Evolutionary conservation across 2,329 filamentous ascomycete genomes (phyloP).

Genomic region (Coniella vitis): DNA sequence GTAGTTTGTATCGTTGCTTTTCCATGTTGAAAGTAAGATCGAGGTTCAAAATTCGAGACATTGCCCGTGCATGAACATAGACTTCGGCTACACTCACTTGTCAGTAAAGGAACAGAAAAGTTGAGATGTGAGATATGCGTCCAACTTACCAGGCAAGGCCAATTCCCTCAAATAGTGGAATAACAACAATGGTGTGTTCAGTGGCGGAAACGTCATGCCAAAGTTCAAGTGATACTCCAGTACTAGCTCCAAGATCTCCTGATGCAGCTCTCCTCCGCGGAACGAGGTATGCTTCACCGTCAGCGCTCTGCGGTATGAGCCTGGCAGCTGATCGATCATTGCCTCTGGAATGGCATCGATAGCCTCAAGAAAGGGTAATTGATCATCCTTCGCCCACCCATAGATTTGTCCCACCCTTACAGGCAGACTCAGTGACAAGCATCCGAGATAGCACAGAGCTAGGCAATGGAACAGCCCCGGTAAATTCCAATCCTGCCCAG

Average conservation of each 20-base stretch:
- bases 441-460: slow-evolving; percentile 72
- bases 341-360: slow-evolving; percentile 41
- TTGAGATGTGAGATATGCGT: neutral
- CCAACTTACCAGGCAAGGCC: slow-evolving; percentile 60
- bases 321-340: slow-evolving; percentile 59
- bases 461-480: slow-evolving; percentile 71
- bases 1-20: slow-evolving; percentile 36
- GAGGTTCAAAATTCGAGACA: slow-evolving; percentile 45
- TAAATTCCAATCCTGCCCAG: slow-evolving; percentile 42
- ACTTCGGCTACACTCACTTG: slow-evolving; percentile 49
- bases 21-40: slow-evolving; percentile 52
- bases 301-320: slow-evolving; percentile 52
- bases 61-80: slow-evolving; percentile 50
- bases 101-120: slow-evolving; percentile 20
- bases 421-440: slow-evolving; percentile 67
- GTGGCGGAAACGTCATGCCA: slow-evolving; percentile 60
- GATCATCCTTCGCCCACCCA: slow-evolving; percentile 58
- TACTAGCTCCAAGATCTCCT: slow-evolving; percentile 53
- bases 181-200: slow-evolving; percentile 64
- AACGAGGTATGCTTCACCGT: slow-evolving; percentile 42
- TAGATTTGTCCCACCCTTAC: slow-evolving; percentile 68
- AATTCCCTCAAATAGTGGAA: slow-evolving; percentile 65
- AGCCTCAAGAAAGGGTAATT: slow-evolving; percentile 66
- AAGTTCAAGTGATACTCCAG: slow-evolving; percentile 61
- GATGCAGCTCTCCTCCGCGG: slow-evolving; percentile 55